phyloP scores from a whole-genome alignment of 495 filamentous ascomycete genomes.

The Gamarada debralockiae region DNA sequence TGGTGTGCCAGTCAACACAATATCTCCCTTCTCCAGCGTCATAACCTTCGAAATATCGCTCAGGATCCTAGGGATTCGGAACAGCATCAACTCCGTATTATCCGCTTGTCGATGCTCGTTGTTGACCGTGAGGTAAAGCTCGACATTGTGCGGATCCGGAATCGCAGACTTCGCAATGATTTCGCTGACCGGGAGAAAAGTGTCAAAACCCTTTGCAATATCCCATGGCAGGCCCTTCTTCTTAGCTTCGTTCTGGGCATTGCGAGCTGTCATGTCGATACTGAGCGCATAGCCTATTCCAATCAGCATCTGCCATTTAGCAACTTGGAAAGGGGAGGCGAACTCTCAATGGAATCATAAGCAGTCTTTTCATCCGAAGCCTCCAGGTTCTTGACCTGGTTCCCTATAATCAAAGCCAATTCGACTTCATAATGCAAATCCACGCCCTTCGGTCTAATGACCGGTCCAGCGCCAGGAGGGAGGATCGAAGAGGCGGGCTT shows the following conservation, averaged over 20 bases:
- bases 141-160: constrained; percentile 81
- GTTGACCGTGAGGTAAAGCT: constrained; percentile 81
- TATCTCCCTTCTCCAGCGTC: constrained; percentile 86
- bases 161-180: constrained; percentile 74
- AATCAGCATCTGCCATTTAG: background rate
- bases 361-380: constrained; percentile 57
- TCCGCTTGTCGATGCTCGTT: constrained; percentile 72
- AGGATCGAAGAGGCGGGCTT: constrained; percentile 87
- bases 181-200: constrained; percentile 81
- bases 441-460: constrained; percentile 76
- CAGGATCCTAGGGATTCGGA: constrained; percentile 79
- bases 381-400: constrained; percentile 68
- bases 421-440: constrained; percentile 95
- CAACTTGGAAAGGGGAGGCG: constrained; percentile 14
- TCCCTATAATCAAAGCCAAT: constrained; percentile 82
- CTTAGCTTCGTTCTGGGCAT: constrained; percentile 92
- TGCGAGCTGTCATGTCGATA: constrained; percentile 93
- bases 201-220: constrained; percentile 95
- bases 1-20: constrained; percentile 91
- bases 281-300: constrained; percentile 69
- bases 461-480: constrained; percentile 70
- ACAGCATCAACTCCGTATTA: constrained; percentile 86
- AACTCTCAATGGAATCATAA: constrained; percentile 58
- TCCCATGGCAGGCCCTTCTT: constrained; percentile 95
- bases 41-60: constrained; percentile 92